Conservation (phyloP, 2,329 filamentous ascomycete genomes). For the Botrytis hyacinthi region DNA sequence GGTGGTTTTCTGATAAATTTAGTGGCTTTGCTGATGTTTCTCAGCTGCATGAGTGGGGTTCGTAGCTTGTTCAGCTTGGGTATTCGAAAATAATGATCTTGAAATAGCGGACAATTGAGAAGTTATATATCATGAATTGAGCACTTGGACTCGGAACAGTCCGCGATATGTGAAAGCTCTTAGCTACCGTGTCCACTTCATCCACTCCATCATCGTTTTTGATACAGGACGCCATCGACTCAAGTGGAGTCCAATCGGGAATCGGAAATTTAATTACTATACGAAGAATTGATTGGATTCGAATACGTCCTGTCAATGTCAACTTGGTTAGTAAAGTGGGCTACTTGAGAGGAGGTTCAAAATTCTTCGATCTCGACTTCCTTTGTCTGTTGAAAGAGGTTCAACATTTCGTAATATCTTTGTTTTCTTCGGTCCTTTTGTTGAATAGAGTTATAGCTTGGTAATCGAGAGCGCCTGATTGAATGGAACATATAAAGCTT, state of each 20-base stretch:
- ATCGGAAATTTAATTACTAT: slow-evolving; percentile 6
- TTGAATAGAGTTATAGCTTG: not conserved
- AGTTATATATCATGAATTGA: not conserved
- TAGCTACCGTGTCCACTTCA: not conserved
- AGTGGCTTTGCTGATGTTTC: not conserved
- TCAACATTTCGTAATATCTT: slow-evolving; percentile 13
- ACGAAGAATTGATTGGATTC: not conserved
- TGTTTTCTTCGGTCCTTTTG: slow-evolving; percentile 15
- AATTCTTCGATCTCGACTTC: slow-evolving; percentile 12
- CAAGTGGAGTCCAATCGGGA: not conserved
- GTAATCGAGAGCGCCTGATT: not conserved
- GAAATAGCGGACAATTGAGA: not conserved
- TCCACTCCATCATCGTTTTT: not conserved
- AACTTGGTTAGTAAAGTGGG: slow-evolving; percentile 7
- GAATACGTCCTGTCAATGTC: not conserved
- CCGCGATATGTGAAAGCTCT: not conserved
- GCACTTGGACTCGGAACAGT: slow-evolving; percentile 1
- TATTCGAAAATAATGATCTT: not conserved
- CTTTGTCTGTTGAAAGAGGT: not conserved
- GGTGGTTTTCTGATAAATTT: no score
- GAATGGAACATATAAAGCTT: not conserved
- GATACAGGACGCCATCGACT: not conserved
- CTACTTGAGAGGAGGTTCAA: not conserved
- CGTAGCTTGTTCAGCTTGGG: not conserved
- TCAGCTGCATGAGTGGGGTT: not conserved